Base-by-base conservation (phyloP, 2,329 filamentous ascomycete species). In the Cadophora luteo-olivacea region DNA sequence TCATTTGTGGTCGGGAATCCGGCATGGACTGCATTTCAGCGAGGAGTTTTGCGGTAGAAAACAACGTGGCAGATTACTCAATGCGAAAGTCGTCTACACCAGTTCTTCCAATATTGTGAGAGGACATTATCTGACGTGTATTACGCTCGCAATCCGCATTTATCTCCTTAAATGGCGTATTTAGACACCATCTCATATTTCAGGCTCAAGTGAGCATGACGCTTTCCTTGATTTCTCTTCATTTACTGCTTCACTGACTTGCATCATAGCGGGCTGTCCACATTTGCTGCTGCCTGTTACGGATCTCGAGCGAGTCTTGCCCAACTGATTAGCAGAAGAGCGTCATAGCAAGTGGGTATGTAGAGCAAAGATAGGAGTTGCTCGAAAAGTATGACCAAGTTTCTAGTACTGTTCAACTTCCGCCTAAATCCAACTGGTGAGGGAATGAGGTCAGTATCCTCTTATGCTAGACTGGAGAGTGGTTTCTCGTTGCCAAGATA, bases 21-120 rank as follows among this genome's bases (percentile, higher is more conserved):
- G 62, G 8, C 29, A 22, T 48, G 33, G 29, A 32, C 5, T 68
- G 61, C 45, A 61, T 68, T 61, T 65, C 45, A 68, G 66, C 66
- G 66, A 52, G 61, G 66, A 54, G 61, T 64, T 68, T 36, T 24
- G 19, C 19, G 66, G 61, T 65, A 64, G 48, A 65, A 60, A 65
- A 32, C 3, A 57, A 22, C 16, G 45, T 29, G 22, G 51, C 33
- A 52, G 32, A 11, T 57, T 22, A 55, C 12, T 22, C 22, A 57
- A 32, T 57, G 36, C 48, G 32, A 64, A 49, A 51, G 36, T 22
- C 7, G n/a, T 38, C n/a, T 63, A 22, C 61, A 33, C 7, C 29
- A 54, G 48, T 33, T 41, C 11, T 7, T 58, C 9, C 9, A 19
- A 22, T 4, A 14, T 41, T 8, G 32, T 58, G 55, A 58, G 33